A percentile compares a stretch with the other conserved stretches of the same genome.
Conservation (phyloP, 148 eudicot genomes). For the Polygonum maritimum region DNA sequence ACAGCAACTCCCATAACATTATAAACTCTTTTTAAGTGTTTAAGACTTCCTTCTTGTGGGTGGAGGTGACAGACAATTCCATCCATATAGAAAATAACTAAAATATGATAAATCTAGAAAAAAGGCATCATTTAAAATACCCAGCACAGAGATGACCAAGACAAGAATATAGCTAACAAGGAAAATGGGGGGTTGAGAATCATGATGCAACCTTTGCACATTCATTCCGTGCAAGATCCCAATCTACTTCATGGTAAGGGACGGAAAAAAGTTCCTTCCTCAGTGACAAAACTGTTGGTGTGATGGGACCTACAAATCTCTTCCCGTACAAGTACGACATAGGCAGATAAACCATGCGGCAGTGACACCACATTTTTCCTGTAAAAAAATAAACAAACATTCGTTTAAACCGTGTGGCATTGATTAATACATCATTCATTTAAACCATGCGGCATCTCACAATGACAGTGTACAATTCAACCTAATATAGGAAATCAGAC, state of each 20-base stretch:
- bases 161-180: background rate
- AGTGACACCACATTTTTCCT: constrained; percentile 99
- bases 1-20: background rate
- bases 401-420: background rate
- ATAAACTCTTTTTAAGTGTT: background rate
- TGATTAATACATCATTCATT: background rate
- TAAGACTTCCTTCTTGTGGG: background rate
- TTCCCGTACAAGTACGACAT: constrained; percentile 96
- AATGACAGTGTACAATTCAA: background rate
- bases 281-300: constrained; percentile 71
- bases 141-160: background rate
- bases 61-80: too few species aligned
- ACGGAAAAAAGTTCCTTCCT: constrained; percentile 69
- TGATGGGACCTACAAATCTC: constrained; percentile 93
- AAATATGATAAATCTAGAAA: background rate
- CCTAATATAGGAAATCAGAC: background rate
- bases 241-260: constrained; percentile 85
- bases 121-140: background rate
- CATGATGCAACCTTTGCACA: constrained; percentile 74
- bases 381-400: constrained; percentile 13
- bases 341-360: constrained; percentile 97
- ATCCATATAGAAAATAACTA: background rate
- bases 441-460: background rate
- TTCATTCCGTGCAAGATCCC: constrained; percentile 80
- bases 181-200: constrained; percentile 6